Evolutionary conservation across 1,139 yeast species (phyloP).

Genomic region (Zygotorulaspora mrakii): DNA sequence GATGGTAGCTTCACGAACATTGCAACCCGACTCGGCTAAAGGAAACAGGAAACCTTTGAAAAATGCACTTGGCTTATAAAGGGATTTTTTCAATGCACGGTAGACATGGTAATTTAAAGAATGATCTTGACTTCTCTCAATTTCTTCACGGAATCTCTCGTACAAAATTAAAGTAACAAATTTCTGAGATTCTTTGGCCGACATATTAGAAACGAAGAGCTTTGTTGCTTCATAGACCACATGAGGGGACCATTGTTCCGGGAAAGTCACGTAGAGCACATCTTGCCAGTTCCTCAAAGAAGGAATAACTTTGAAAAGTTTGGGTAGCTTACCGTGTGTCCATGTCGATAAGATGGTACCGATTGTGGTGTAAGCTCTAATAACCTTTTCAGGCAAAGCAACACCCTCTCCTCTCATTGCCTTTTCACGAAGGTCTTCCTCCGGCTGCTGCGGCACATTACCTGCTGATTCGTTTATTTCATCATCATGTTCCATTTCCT

Average conservation of each 20-base stretch:
- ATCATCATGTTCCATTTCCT: conserved; percentile 43
- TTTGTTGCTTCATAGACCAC: conserved; percentile 94
- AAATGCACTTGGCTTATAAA: conserved; percentile 96
- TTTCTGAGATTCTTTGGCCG: conserved; percentile 82
- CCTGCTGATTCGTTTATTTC: conserved; percentile 10
- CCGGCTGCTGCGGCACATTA: conserved; percentile 28
- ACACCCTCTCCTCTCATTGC: conserved; percentile 47
- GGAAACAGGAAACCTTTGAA: conserved; percentile 95
- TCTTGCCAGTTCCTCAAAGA: conserved; percentile 94
- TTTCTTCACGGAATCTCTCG: conserved; percentile 79
- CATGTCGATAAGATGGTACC: conserved; percentile 87
- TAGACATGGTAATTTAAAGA: conserved; percentile 84
- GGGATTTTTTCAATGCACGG: conserved; percentile 83
- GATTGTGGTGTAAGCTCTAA: conserved; percentile 87
- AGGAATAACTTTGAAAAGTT: conserved; percentile 91
- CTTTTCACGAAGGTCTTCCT: conserved; percentile 22
- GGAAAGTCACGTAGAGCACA: conserved; percentile 85
- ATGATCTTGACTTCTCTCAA: conserved; percentile 65
- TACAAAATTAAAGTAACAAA: conserved; percentile 72
- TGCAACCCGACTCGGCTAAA: conserved; percentile 75
- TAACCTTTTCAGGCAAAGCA: conserved; percentile 88
- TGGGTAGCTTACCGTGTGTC: conserved; percentile 93
- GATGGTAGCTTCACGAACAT: conserved; percentile 90
- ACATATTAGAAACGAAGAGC: conserved; percentile 83
- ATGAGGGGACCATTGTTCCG: conserved; percentile 94